Evolutionary conservation across 2,329 filamentous ascomycete genomes (phyloP).

Genomic region (Alternaria ventricosa): DNA sequence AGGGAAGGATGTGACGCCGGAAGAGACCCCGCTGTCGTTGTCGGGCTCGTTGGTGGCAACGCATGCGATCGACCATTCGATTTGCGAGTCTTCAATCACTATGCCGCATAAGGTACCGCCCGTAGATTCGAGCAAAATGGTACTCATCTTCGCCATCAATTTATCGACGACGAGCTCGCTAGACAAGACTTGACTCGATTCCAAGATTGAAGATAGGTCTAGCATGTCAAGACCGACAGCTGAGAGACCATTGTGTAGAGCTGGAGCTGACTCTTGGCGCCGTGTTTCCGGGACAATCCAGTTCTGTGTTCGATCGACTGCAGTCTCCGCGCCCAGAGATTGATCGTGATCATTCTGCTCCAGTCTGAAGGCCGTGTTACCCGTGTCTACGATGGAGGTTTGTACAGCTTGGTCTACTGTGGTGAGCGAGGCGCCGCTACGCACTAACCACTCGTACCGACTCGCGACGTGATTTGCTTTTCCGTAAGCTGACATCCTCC

Average conservation of each 20-base stretch:
- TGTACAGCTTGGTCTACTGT: conserved; percentile 71
- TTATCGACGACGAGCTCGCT: conserved; percentile 78
- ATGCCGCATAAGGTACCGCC: conserved; percentile 77
- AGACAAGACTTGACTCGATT: conserved; percentile 80
- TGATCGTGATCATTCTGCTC: conserved; percentile 53
- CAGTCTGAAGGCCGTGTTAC: conserved; percentile 51
- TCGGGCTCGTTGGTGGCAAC: conserved; percentile 70
- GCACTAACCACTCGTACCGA: conserved; percentile 71
- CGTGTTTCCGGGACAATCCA: conserved; percentile 56
- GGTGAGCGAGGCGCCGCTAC: conserved; percentile 66
- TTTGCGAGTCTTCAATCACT: conserved; percentile 71
- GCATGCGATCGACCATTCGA: conserved; percentile 74
- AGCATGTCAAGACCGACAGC: conserved; percentile 77
- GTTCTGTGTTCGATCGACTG: conserved; percentile 56
- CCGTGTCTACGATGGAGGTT: conserved; percentile 66
- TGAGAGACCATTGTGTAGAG: conserved; percentile 68
- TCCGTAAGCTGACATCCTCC: conserved; percentile 71
- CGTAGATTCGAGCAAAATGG: conserved; percentile 80
- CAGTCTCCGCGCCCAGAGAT: conserved; percentile 46
- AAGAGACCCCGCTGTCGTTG: conserved; percentile 22
- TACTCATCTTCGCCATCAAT: conserved; percentile 79
- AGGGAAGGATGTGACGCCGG: conserved; percentile 69
- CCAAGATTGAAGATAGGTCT: conserved; percentile 77
- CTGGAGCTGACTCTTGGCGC: conserved; percentile 53
- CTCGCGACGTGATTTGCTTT: conserved; percentile 72